A percentile compares a stretch with the other conserved stretches of the same genome.
Evolutionary conservation across 208 protist genomes (phyloP).

Genomic region (Trypanosoma avium): DNA sequence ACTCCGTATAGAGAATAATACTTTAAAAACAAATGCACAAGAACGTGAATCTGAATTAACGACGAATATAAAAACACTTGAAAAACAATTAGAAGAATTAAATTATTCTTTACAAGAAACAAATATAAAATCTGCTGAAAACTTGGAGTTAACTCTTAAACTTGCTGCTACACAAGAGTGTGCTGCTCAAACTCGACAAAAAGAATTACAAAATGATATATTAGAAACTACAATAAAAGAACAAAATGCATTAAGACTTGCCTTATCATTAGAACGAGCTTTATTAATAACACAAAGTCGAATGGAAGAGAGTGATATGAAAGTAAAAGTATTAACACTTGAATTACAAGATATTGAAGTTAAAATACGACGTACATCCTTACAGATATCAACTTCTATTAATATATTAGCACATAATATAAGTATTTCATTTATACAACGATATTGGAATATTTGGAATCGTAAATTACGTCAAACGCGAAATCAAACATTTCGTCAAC

Average conservation of each 20-base stretch:
- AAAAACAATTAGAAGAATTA: no score
- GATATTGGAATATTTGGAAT: slow-evolving; percentile 2
- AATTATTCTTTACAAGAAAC: no score
- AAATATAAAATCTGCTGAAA: no score
- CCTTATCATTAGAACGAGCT: not conserved
- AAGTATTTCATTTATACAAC: not conserved
- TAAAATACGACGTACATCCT: not conserved
- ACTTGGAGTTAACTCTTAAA: not conserved
- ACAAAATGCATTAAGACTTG: not conserved
- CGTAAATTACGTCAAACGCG: not conserved
- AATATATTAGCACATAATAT: not conserved
- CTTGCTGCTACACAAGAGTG: not conserved
- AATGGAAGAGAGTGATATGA: not conserved
- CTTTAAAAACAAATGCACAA: not conserved
- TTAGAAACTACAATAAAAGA: slow-evolving; percentile 2
- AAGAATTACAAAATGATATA: not conserved
- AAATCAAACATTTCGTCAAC: not conserved
- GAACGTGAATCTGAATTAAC: not conserved
- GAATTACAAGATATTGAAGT: slow-evolving; percentile 7
- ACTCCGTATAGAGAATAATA: not conserved
- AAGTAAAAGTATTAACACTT: not conserved
- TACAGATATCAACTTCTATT: not conserved
- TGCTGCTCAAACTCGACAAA: slow-evolving; percentile 1
- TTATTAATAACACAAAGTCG: not conserved
- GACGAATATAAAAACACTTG: no score